Evolutionary conservation across 2,329 filamentous ascomycete genomes (phyloP).

Genomic region (Trichoderma arundinaceum): DNA sequence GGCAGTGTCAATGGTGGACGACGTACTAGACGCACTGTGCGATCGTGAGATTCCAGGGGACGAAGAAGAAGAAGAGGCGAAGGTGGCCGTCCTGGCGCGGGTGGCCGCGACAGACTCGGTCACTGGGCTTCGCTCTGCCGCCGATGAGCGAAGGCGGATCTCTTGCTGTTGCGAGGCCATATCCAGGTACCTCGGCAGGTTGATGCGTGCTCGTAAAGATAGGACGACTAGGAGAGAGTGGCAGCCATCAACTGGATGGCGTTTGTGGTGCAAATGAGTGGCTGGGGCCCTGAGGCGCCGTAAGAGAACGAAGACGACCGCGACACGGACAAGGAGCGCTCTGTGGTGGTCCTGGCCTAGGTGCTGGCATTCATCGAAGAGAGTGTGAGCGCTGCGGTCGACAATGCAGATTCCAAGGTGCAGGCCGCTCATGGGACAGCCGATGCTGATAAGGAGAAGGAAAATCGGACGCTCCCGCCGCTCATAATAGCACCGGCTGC

Average conservation of each 20-base stretch:
- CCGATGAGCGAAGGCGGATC: conserved; percentile 49
- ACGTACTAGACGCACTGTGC: conserved; percentile 24
- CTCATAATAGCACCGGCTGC: conserved; percentile 33
- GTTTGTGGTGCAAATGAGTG: conserved; percentile 47
- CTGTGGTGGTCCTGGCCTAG: conserved; percentile 48
- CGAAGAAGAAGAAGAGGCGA: conserved; percentile 34
- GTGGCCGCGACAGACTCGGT: conserved; percentile 35
- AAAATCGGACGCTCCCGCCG: conserved; percentile 33
- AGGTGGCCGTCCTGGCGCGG: conserved; percentile 38
- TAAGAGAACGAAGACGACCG: conserved; percentile 48
- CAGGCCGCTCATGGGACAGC: conserved; percentile 54
- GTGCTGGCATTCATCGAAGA: conserved; percentile 53
- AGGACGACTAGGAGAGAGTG: conserved; percentile 38
- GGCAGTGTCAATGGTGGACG: conserved; percentile 20
- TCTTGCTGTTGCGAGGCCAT: conserved; percentile 45
- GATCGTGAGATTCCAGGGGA: conserved; percentile 34
- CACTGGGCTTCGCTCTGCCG: conserved; percentile 45
- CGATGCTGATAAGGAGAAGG: conserved; percentile 35
- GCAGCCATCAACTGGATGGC: conserved; percentile 43
- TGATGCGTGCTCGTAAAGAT: conserved; percentile 33
- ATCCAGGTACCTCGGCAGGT: conserved; percentile 38
- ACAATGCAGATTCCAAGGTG: conserved; percentile 55
- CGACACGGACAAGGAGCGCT: conserved; percentile 52
- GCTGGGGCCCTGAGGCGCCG: conserved; percentile 47
- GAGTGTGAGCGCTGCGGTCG: conserved; percentile 53